A percentile compares a stretch with the other conserved stretches of the same genome.
Conservation (phyloP, 2,329 filamentous ascomycete species). For the Diplodia scrobiculata region DNA sequence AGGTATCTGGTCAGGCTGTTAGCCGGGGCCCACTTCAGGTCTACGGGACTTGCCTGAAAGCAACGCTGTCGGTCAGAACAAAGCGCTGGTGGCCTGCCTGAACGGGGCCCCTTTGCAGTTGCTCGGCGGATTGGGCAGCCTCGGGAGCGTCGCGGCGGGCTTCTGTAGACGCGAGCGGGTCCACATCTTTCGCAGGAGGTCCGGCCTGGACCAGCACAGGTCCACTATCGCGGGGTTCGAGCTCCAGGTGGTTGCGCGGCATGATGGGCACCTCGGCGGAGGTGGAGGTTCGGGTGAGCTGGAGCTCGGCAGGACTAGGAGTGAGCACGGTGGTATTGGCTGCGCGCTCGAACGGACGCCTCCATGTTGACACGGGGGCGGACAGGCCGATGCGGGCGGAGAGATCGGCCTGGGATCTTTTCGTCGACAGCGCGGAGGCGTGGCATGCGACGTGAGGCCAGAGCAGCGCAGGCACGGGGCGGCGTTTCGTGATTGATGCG, state of each 20-base stretch:
- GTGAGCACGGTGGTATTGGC: conserved; percentile 4
- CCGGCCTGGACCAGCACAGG: background rate
- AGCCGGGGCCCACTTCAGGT: background rate
- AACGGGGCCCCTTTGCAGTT: conserved; percentile 32
- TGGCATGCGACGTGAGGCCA: background rate
- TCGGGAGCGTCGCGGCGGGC: conserved; percentile 10
- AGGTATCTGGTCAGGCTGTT: conserved; percentile 59
- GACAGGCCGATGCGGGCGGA: conserved; percentile 10
- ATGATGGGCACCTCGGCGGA: conserved; percentile 12
- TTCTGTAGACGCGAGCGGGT: conserved; percentile 9
- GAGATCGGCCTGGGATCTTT: conserved; percentile 16
- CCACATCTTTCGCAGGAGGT: background rate
- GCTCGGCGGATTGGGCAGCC: background rate
- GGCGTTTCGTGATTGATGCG: conserved; percentile 1
- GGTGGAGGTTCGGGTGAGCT: background rate
- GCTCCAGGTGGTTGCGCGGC: conserved; percentile 15
- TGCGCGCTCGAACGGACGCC: background rate
- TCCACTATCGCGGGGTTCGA: background rate
- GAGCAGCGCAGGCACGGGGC: background rate
- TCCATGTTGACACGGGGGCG: conserved; percentile 6
- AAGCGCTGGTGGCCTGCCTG: conserved; percentile 56
- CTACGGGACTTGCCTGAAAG: conserved; percentile 52
- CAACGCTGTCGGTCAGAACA: conserved; percentile 67
- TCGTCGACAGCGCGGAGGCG: background rate
- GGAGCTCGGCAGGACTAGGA: conserved; percentile 6